Evolutionary conservation across 2,329 filamentous ascomycete genomes (phyloP).

Genomic region (Fusarium decemcellulare): DNA sequence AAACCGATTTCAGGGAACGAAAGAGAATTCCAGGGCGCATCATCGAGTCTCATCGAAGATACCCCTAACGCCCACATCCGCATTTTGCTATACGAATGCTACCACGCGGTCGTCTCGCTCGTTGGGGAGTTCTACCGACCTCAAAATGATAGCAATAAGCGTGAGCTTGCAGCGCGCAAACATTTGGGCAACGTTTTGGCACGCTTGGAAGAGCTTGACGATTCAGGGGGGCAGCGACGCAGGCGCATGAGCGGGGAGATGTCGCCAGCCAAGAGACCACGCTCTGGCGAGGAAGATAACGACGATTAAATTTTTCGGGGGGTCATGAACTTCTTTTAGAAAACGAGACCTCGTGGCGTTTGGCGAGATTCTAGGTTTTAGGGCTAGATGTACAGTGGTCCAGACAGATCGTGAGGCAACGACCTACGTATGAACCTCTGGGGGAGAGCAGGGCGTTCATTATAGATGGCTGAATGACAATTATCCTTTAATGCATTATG

Average conservation of each 20-base stretch:
- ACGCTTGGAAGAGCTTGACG: constrained; percentile 59
- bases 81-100: constrained; percentile 70
- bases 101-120: constrained; percentile 66
- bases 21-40: not conserved
- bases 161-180: constrained; percentile 68
- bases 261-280: constrained; percentile 62
- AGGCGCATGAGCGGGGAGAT: constrained; percentile 57
- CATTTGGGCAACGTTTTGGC: constrained; percentile 63
- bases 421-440: not conserved
- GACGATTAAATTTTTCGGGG: constrained; percentile 2
- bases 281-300: constrained; percentile 45
- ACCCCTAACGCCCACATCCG: constrained; percentile 60
- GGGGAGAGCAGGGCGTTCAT: not conserved
- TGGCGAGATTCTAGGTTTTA: not conserved
- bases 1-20: constrained; percentile 33
- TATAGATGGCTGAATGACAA: not conserved
- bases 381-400: constrained; percentile 21
- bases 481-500: not conserved
- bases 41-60: constrained; percentile 57
- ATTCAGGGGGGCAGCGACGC: constrained; percentile 46
- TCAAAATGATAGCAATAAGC: constrained; percentile 60
- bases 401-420: constrained; percentile 10
- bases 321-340: not conserved
- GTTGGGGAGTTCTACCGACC: constrained; percentile 70
- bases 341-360: not conserved